Conservation (phyloP, 169 alveolate species). For the Plasmodium cynomolgi region DNA sequence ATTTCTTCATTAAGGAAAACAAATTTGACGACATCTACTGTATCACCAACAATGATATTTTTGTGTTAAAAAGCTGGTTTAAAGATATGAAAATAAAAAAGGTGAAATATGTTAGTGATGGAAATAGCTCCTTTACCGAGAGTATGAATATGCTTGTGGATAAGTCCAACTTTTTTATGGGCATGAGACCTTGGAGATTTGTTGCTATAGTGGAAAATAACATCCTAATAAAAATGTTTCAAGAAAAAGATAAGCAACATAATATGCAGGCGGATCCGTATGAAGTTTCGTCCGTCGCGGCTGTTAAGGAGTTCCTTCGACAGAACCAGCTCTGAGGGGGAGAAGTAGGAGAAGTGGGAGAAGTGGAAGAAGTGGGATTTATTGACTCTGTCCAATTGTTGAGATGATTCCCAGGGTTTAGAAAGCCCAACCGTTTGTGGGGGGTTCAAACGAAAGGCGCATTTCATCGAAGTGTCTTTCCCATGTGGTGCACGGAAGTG, state of each 20-base stretch:
- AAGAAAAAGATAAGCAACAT: slow-evolving; percentile 76
- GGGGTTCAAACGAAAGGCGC: neutral
- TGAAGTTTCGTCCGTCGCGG: slow-evolving; percentile 75
- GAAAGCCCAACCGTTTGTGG: neutral
- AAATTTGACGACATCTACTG: slow-evolving; percentile 82
- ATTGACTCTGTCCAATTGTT: neutral
- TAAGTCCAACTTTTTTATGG: slow-evolving; percentile 80
- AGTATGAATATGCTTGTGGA: slow-evolving; percentile 82
- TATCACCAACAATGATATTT: slow-evolving; percentile 80
- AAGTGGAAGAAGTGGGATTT: neutral
- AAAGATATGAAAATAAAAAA: slow-evolving; percentile 66
- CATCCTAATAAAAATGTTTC: slow-evolving; percentile 77
- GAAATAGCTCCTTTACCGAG: slow-evolving; percentile 78
- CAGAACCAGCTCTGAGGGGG: slow-evolving; percentile 24
- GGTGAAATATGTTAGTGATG: slow-evolving; percentile 80
- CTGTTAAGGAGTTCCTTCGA: slow-evolving; percentile 74
- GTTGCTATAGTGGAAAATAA: slow-evolving; percentile 79
- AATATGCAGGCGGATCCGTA: slow-evolving; percentile 80
- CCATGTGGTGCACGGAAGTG: neutral
- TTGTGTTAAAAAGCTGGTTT: slow-evolving; percentile 81
- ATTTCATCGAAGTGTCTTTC: neutral
- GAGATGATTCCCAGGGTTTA: neutral
- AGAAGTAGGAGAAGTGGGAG: neutral
- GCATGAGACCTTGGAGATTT: slow-evolving; percentile 83
- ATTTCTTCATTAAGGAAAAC: slow-evolving; percentile 46